Percentiles rank a stretch among this genome's conserved stretches.
phyloP scores from a whole-genome alignment of 257 asterid species.

The Fraxinus anomala region DNA sequence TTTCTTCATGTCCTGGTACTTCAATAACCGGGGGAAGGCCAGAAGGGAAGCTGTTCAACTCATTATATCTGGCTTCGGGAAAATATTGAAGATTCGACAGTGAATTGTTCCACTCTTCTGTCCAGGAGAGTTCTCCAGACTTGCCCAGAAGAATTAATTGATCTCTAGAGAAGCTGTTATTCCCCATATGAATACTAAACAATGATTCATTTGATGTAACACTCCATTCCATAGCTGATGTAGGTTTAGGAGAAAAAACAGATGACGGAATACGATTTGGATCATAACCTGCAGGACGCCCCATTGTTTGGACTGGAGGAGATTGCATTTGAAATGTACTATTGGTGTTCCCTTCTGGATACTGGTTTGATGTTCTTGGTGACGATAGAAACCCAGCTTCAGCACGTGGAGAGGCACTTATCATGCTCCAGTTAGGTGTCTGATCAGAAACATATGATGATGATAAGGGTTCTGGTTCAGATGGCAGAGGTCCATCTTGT shows the following conservation, averaged over 20 bases:
- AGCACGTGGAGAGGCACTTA: constrained; percentile 48
- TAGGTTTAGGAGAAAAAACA: constrained; percentile 49
- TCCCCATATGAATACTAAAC: constrained; percentile 69
- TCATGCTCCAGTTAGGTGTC: constrained; percentile 48
- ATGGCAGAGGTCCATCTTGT: constrained; percentile 25
- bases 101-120: constrained; percentile 46
- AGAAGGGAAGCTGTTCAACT: constrained; percentile 33
- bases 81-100: constrained; percentile 19
- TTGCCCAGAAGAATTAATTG: constrained; percentile 35
- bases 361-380: constrained; percentile 1
- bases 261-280: constrained; percentile 82
- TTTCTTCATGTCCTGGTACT: constrained; percentile 43
- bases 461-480: constrained; percentile 25
- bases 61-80: constrained; percentile 38
- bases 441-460: constrained; percentile 24
- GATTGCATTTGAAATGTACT: constrained; percentile 39
- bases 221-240: constrained; percentile 70
- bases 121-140: constrained; percentile 51
- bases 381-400: constrained; percentile 21
- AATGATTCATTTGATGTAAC: constrained; percentile 78
- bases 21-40: constrained; percentile 64
- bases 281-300: constrained; percentile 51
- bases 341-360: constrained; percentile 29
- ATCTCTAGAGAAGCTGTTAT: constrained; percentile 66
- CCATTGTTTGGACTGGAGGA: constrained; percentile 63